phyloP scores from a whole-genome alignment of 208 protist species.

The Leishmania braziliensis region DNA sequence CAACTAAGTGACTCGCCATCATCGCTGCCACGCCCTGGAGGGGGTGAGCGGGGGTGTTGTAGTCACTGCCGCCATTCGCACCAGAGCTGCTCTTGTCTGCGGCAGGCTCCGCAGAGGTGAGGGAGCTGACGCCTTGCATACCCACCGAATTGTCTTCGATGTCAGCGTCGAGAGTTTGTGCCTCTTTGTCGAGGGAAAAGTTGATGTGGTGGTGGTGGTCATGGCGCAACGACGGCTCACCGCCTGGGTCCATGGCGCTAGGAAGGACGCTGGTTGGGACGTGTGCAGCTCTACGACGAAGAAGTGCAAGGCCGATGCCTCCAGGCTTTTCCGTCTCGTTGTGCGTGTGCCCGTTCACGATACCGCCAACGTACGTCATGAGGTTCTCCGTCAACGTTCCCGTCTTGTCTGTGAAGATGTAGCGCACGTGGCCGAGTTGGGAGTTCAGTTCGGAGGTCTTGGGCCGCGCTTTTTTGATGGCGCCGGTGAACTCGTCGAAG shows the following conservation, averaged over 20 bases:
- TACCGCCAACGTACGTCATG: slow-evolving; percentile 85
- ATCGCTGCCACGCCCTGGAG: neutral
- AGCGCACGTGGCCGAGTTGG: slow-evolving; percentile 79
- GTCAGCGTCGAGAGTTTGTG: neutral
- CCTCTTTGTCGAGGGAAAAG: neutral
- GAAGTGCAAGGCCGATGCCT: slow-evolving; percentile 54
- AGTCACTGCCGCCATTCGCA: neutral
- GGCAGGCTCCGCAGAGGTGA: neutral
- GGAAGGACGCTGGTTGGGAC: neutral
- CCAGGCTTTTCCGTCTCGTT: slow-evolving; percentile 64
- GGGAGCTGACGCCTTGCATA: neutral
- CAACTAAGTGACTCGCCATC: neutral
- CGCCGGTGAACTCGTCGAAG: slow-evolving; percentile 64
- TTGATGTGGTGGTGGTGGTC: neutral
- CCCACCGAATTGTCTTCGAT: neutral
- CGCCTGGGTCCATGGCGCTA: neutral
- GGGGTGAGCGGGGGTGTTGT: neutral
- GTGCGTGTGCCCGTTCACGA: slow-evolving; percentile 46
- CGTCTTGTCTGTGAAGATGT: slow-evolving; percentile 94
- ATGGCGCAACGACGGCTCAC: neutral
- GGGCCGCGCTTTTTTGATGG: slow-evolving; percentile 52
- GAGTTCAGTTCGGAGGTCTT: slow-evolving; percentile 90
- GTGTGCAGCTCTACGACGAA: slow-evolving; percentile 10
- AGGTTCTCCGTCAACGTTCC: slow-evolving; percentile 91
- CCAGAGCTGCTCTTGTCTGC: neutral